Conservation (phyloP, 805 yeast species). For the Candida hungchunana region DNA sequence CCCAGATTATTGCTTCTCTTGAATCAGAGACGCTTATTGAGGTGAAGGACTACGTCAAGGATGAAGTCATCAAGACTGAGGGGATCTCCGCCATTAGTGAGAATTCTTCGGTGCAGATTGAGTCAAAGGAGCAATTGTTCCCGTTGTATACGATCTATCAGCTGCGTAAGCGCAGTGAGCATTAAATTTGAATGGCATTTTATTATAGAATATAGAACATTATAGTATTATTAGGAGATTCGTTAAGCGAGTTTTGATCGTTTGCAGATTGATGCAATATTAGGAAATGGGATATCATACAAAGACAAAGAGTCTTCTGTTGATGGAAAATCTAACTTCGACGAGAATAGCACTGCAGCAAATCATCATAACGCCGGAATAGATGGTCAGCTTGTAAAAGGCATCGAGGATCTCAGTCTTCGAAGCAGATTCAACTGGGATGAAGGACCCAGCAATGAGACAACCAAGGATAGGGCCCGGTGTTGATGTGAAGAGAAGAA, state of each 20-base stretch:
- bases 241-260: too few relatives aligned
- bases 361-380: slow-evolving; percentile 19
- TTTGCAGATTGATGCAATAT: too few relatives aligned
- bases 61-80: slow-evolving; percentile 32
- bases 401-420: slow-evolving; percentile 9
- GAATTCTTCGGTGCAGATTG: slow-evolving; percentile 21
- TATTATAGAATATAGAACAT: too few relatives aligned
- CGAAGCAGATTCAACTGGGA: slow-evolving; percentile 12
- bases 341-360: slow-evolving; percentile 8
- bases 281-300: too few relatives aligned
- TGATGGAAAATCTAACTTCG: slow-evolving; percentile 14
- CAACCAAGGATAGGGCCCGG: slow-evolving; percentile 25
- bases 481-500: slow-evolving; percentile 16
- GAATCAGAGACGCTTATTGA: slow-evolving; percentile 22
- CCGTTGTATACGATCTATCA: slow-evolving; percentile 52
- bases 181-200: slow-evolving; percentile 30
- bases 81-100: slow-evolving; percentile 15
- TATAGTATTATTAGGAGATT: too few relatives aligned
- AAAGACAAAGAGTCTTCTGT: slow-evolving; percentile 14
- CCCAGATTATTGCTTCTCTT: slow-evolving; percentile 32
- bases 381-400: slow-evolving; percentile 16
- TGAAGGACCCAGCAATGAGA: slow-evolving; percentile 24
- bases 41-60: slow-evolving; percentile 19
- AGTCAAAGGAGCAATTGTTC: slow-evolving; percentile 22
- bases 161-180: slow-evolving; percentile 63